These are phyloP conservation scores for Phytophthora brassicae DNA, from an alignment of 352 stramenopile species.

Conservation along the genomic window DNA sequence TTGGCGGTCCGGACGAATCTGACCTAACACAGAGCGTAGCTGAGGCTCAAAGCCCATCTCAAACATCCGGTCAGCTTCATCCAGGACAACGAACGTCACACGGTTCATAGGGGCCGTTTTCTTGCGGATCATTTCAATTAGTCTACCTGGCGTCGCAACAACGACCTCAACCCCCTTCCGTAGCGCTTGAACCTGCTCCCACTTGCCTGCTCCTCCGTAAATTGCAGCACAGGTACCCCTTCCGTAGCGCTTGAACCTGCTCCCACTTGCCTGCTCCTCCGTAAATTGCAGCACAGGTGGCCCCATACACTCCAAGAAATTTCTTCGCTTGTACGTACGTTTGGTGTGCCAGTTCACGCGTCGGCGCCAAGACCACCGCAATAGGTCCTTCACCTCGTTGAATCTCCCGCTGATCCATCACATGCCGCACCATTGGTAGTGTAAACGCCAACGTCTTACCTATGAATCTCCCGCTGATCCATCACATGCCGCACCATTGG, in stretches of 20 bases:
- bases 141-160: conserved; percentile 72
- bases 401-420: conserved; percentile 88
- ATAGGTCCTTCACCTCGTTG: conserved; percentile 76
- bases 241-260: conserved; percentile 74
- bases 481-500: conserved; percentile 92
- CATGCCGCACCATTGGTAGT: conserved; percentile 91
- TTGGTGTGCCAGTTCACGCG: conserved; percentile 82
- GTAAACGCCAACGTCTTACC: conserved; percentile 98
- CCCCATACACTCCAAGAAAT: conserved; percentile 69
- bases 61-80: conserved; percentile 90
- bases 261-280: conserved; percentile 85
- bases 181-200: conserved; percentile 79
- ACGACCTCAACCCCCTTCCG: conserved; percentile 76
- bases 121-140: conserved; percentile 88
- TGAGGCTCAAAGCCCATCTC: conserved; percentile 89
- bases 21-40: conserved; percentile 74
- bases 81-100: conserved; percentile 87
- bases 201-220: conserved; percentile 83
- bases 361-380: conserved; percentile 77
- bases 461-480: conserved; percentile 77
- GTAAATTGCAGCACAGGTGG: conserved; percentile 77
- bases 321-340: conserved; percentile 86
- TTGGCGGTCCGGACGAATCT: conserved; percentile 84
- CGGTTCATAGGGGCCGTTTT: conserved; percentile 60
- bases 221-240: conserved; percentile 77